These are phyloP conservation scores for Globisporangium apiculatum DNA, from an alignment of 352 stramenopile genomes.

Conservation along the genomic window DNA sequence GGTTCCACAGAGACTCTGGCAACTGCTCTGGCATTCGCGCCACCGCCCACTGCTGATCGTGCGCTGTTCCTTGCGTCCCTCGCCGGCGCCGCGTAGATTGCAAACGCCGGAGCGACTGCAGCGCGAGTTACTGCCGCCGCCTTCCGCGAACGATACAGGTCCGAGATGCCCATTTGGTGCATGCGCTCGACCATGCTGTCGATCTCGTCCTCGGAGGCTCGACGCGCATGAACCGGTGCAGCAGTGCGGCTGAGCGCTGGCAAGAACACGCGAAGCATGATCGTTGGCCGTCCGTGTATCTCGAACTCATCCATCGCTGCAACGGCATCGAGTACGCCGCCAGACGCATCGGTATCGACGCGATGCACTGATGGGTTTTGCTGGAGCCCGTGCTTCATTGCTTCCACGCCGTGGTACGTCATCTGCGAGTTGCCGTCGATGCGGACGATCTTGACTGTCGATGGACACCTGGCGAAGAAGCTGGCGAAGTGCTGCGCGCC, in stretches of 20 bases:
- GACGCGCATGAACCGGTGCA: neutral
- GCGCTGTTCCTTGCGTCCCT: neutral
- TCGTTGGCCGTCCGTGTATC: conserved; percentile 7
- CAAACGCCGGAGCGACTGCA: neutral
- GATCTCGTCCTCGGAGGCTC: conserved; percentile 10
- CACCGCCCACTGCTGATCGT: neutral
- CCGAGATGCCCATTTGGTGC: conserved; percentile 9
- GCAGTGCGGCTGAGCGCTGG: neutral
- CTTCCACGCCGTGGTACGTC: conserved; percentile 23
- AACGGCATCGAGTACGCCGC: conserved; percentile 14
- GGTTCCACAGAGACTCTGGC: neutral
- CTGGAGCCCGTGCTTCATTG: conserved; percentile 20
- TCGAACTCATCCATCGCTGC: conserved; percentile 14
- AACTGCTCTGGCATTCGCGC: neutral
- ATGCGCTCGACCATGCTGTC: conserved; percentile 11
- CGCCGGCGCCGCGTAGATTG: conserved; percentile 3
- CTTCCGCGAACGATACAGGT: neutral
- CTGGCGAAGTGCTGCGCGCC: conserved; percentile 27
- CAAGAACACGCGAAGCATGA: conserved; percentile 12
- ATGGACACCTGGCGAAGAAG: conserved; percentile 30
- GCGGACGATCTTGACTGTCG: conserved; percentile 21
- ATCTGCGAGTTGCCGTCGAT: conserved; percentile 25
- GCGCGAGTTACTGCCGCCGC: too few species aligned
- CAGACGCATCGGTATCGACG: conserved; percentile 13
- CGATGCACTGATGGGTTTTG: conserved; percentile 26